Evolutionary conservation across 148 eudicot genomes (phyloP).

Genomic region (Persicaria maculosa): DNA sequence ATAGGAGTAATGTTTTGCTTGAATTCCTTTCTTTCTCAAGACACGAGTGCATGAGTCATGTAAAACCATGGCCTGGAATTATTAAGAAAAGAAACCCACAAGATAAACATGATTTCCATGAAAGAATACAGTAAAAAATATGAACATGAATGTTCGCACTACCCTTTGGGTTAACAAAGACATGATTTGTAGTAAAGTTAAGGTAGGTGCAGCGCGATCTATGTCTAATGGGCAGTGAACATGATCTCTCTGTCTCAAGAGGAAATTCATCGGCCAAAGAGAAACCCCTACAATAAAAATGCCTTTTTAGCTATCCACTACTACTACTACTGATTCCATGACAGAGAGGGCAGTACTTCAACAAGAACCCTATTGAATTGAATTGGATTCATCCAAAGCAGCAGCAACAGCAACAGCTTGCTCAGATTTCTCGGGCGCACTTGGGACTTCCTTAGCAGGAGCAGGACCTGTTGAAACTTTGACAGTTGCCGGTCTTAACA

Average conservation of each 20-base stretch:
- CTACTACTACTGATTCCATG: not conserved
- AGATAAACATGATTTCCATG: not conserved
- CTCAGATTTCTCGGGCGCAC: constrained; percentile 17
- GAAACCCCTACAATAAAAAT: not conserved
- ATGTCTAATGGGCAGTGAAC: not conserved
- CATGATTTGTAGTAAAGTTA: not conserved
- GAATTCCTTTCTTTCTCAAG: no score
- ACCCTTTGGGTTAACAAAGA: not conserved
- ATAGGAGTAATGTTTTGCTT: no score
- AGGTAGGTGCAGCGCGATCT: not conserved
- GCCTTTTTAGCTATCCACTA: not conserved
- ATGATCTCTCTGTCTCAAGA: not conserved
- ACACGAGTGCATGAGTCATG: no score
- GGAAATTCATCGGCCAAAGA: not conserved
- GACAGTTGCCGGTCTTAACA: constrained; percentile 85
- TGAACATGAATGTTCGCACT: not conserved
- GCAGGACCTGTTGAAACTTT: constrained; percentile 84
- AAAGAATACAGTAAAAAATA: not conserved
- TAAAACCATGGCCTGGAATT: not conserved
- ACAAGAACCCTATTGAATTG: not conserved
- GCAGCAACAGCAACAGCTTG: not conserved
- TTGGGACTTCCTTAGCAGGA: constrained; percentile 34
- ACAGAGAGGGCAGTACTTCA: not conserved
- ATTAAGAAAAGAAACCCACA: not conserved
- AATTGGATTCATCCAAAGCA: not conserved